These are phyloP conservation scores for Rutstroemia sp. DNA, from an alignment of 2,329 filamentous ascomycete species.

Conservation along the genomic window DNA sequence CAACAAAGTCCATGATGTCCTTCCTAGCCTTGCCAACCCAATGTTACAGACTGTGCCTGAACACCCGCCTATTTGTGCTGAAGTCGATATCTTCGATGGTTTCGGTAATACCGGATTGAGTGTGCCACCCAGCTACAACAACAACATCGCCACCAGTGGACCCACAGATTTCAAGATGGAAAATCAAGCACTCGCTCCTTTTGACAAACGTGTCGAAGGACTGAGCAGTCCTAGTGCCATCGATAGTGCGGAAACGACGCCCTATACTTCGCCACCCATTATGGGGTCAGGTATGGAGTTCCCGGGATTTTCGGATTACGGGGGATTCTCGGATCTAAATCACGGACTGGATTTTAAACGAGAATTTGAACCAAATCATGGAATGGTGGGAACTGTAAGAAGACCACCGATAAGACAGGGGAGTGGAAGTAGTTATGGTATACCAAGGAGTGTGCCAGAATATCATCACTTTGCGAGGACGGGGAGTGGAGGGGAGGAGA, in stretches of 20 bases:
- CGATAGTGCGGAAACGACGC: conserved; percentile 1
- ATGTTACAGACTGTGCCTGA: conserved; percentile 54
- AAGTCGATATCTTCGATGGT: conserved; percentile 57
- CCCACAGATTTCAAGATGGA: conserved; percentile 27
- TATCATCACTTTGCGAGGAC: background rate
- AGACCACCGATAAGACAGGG: conserved; percentile 6
- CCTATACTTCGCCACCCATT: conserved; percentile 11
- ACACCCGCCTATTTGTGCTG: conserved; percentile 31
- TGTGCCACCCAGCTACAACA: conserved; percentile 24
- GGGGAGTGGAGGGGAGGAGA: background rate
- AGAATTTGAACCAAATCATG: background rate
- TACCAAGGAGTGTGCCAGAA: conserved; percentile 7
- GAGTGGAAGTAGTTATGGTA: conserved; percentile 7
- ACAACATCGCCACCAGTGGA: conserved; percentile 16
- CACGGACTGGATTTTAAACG: conserved; percentile 9
- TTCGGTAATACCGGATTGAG: conserved; percentile 57
- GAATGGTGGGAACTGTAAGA: conserved; percentile 6
- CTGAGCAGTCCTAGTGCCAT: conserved; percentile 17
- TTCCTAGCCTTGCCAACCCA: conserved; percentile 55
- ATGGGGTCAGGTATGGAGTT: conserved; percentile 11
- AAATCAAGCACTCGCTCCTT: conserved; percentile 12
- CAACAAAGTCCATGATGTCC: conserved; percentile 64
- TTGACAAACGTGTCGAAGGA: conserved; percentile 25
- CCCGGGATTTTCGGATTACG: conserved; percentile 9
- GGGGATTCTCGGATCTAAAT: conserved; percentile 7